Base-by-base conservation (phyloP, 2,329 filamentous ascomycete genomes). In the Aurifilum marmelostoma region DNA sequence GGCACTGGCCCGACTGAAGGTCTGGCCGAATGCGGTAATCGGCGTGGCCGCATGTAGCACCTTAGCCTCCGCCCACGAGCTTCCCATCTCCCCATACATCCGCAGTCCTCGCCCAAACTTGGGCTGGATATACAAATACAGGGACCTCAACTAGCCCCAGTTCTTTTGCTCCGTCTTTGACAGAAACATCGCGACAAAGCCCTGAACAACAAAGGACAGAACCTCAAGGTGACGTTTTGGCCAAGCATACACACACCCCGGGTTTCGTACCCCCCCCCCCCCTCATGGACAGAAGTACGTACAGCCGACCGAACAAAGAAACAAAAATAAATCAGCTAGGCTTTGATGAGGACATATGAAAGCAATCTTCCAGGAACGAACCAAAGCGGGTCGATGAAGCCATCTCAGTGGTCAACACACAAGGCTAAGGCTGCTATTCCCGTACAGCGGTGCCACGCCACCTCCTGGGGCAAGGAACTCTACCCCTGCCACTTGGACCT, bases 91-190 rank as follows among this genome's bases (percentile, higher is more conserved):
- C n/a, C n/a, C n/a, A n/a, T n/a, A n/a, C 69, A 43, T 24, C 63
- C 50, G 50, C 39, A 66, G 67, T 63, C n/a, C n/a, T n/a, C 62
- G 56, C 61, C 61, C 54, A 66, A 66, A 68, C 65, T 16, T 60
- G 63, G 47, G 8, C 41, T 60, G 67, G 39, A 65, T 58, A 68
- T 72, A 73, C 71, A 72, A 72, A 73, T 71, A 73, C 67, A 71
- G 59, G 47, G 63, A 65, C 60, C 71, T 60, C 66, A 52, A 39
- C 58, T 58, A 37, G 54, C 39, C 50, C 60, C 50, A 27, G 41
- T 56, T 67, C 63, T 52, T 70, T 59, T 69, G 56, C 62, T 21
- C 61, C 50, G 67, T 61, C 47, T 58, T 47, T 68, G 43, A 63
- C 43, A 63, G 66, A 37, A 47, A n/a, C 50, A 14, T 5, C 29